Percentiles rank a stretch among this genome's conserved stretches.
Conservation (phyloP, 2,329 filamentous ascomycete species). For the Sclerotiophoma versabilis region DNA sequence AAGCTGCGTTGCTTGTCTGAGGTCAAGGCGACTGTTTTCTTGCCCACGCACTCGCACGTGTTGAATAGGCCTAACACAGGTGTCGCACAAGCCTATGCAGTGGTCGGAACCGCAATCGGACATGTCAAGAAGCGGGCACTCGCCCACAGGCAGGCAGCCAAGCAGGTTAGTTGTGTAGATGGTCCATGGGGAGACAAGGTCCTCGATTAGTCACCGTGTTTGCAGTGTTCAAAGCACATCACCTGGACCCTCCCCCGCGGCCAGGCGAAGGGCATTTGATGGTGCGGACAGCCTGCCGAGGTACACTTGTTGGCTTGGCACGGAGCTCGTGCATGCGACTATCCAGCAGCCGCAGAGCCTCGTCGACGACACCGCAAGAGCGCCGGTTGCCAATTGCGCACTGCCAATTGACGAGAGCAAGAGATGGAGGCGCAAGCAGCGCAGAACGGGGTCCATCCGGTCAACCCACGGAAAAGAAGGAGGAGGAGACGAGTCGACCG, state of each 20-base stretch:
- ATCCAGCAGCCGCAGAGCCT: constrained; percentile 9
- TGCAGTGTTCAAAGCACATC: no score
- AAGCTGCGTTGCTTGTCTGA: no score
- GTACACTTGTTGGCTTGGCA: constrained; percentile 13
- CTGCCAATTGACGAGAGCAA: constrained; percentile 7
- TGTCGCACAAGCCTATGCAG: no score
- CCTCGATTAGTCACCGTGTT: no score
- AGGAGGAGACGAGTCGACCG: constrained; percentile 67
- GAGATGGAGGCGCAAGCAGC: constrained; percentile 38
- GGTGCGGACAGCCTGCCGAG: constrained; percentile 6
- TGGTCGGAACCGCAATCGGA: neutral
- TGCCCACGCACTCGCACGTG: no score
- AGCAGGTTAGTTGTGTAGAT: neutral
- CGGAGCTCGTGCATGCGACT: constrained; percentile 8
- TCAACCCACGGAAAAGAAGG: constrained; percentile 58
- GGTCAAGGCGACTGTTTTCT: neutral
- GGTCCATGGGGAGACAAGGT: neutral
- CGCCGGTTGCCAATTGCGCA: neutral
- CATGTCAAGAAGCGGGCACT: neutral
- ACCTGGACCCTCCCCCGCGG: no score
- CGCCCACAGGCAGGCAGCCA: neutral
- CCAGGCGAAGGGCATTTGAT: constrained; percentile 7
- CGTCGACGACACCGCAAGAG: neutral
- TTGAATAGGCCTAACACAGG: no score
- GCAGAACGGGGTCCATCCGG: constrained; percentile 30